Base-by-base conservation (phyloP, 805 yeast species). In the Naumovozyma baii region DNA sequence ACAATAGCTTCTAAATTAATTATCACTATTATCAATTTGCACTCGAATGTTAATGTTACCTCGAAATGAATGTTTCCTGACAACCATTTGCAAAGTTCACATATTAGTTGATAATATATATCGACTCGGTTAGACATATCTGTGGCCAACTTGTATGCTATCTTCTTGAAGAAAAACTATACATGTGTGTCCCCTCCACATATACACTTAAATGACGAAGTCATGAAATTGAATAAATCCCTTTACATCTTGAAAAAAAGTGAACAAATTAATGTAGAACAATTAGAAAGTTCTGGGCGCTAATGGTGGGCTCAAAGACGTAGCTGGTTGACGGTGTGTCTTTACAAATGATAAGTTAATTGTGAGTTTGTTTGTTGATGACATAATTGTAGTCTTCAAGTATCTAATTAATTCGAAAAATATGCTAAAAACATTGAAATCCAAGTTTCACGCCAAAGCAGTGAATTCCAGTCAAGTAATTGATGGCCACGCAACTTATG, bases 291-390 rank as follows among this genome's bases (percentile, higher is more conserved):
- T n/a, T n/a, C n/a, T n/a, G n/a, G n/a, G n/a, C n/a, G 28, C 7
- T 22, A 22, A 22, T 12, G 7, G 28, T 22, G 28, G 26, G 7
- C 31, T 44, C 13, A 19, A 29, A 12, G 48, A 44, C 31, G 40
- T 40, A 4, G 17, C 26, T 3, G 41, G 37, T 7, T 44, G 49
- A 47, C 38, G 44, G 16, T 46, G 46, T 20, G 46, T 46, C 8
- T 38, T 44, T 29, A 39, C 38, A 28, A 41, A 39, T 18, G 17
- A 35, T 4, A 18, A 34, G 5, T 17, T 40, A 12, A 39, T 38
- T 10, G 34, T 44, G 5, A 37, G 45, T 20, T 20, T 45, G 15
- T 47, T 47, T 14, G 47, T 43, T 8, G 49, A 47, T 17, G 49
- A 43, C 35, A 47, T 47, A 47, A 22, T 47, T 13, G 34, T 46